Evolutionary conservation across 2,329 filamentous ascomycete species (phyloP).

Genomic region (Hypomyces perniciosus): DNA sequence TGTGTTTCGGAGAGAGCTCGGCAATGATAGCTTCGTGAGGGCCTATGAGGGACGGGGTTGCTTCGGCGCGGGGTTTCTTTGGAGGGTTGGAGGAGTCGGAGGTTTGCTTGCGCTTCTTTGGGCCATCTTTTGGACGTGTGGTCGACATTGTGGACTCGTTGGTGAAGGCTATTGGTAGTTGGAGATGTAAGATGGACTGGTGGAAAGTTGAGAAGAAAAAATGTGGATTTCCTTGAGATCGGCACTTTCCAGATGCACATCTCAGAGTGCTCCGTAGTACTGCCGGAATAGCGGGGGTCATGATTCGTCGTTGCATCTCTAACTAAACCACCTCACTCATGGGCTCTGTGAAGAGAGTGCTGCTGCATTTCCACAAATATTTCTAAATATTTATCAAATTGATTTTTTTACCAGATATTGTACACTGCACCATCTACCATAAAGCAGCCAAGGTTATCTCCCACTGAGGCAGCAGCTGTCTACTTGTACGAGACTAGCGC

Average conservation of each 20-base stretch:
- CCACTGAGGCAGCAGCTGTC: no score
- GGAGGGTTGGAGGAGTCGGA: neutral
- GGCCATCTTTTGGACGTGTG: neutral
- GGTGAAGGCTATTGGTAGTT: neutral
- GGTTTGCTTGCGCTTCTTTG: conserved; percentile 12
- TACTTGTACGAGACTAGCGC: no score
- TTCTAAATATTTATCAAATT: no score
- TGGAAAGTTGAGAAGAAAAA: no score
- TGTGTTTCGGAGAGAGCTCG: conserved; percentile 40
- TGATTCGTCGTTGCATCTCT: no score
- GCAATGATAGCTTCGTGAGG: conserved; percentile 39
- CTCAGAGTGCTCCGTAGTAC: neutral
- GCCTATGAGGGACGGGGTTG: conserved; percentile 21
- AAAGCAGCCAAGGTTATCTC: no score
- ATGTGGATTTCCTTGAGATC: neutral
- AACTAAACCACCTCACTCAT: no score
- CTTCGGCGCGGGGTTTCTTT: conserved; percentile 12
- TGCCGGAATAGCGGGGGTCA: no score
- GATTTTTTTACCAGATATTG: no score
- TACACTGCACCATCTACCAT: no score
- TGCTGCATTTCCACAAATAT: no score
- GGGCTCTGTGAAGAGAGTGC: no score
- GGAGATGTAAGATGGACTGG: neutral
- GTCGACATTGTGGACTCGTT: conserved; percentile 8
- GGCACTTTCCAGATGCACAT: conserved; percentile 1